Percentiles rank a stretch among this genome's conserved stretches.
phyloP scores from a whole-genome alignment of 345 rosid species.

The Arabis hirsuta region DNA sequence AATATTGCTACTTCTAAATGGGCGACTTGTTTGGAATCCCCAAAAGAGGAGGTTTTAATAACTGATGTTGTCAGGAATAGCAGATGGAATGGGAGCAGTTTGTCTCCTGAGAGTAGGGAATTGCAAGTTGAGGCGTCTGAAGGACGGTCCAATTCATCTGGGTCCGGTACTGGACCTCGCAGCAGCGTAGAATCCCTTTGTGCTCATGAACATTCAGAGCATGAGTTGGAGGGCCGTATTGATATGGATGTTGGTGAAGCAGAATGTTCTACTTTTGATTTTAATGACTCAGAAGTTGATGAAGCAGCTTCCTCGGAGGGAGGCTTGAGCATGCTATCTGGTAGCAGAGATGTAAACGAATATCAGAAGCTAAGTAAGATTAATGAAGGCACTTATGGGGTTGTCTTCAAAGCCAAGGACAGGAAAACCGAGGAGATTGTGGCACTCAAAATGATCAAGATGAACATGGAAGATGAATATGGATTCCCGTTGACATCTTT shows the following conservation, averaged over 20 bases:
- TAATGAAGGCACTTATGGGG: constrained; percentile 90
- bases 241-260: constrained; percentile 37
- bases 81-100: constrained; percentile 34
- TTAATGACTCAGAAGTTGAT: constrained; percentile 40
- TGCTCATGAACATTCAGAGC: constrained; percentile 39
- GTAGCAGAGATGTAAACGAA: constrained; percentile 74
- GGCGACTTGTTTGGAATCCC: constrained; percentile 63
- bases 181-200: constrained; percentile 32
- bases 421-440: constrained; percentile 71
- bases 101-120: constrained; percentile 60
- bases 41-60: constrained; percentile 37
- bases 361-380: constrained; percentile 76
- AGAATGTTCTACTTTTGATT: constrained; percentile 27
- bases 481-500: constrained; percentile 84
- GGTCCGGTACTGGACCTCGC: constrained; percentile 34
- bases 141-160: constrained; percentile 39
- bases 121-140: constrained; percentile 42
- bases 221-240: constrained; percentile 41
- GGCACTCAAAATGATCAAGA: constrained; percentile 85
- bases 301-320: constrained; percentile 41
- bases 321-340: constrained; percentile 60
- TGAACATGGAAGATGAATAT: constrained; percentile 66
- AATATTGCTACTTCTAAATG: constrained; percentile 70
- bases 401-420: constrained; percentile 84
- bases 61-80: constrained; percentile 28